Percentiles rank a stretch among this genome's conserved stretches.
These are phyloP conservation scores for Quillaja saponaria DNA, from an alignment of 306 rosid genomes.

Conservation along the genomic window DNA sequence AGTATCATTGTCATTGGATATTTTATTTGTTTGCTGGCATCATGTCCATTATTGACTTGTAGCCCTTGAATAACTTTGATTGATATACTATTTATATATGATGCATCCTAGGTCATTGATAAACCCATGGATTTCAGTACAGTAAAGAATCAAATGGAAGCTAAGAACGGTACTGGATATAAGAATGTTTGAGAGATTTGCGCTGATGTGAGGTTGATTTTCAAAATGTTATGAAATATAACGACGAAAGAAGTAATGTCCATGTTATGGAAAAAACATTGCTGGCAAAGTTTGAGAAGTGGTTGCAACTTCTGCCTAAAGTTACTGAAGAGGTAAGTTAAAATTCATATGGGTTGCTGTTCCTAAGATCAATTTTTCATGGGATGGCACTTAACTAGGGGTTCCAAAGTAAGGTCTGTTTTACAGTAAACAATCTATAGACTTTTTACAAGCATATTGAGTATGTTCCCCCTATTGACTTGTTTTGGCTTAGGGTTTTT, in stretches of 20 bases:
- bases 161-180: conserved; percentile 83
- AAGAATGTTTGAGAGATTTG: conserved; percentile 76
- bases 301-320: conserved; percentile 84
- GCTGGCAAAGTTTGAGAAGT: conserved; percentile 80
- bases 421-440: conserved; percentile 1
- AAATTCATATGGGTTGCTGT: conserved; percentile 14
- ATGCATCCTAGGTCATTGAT: conserved; percentile 70
- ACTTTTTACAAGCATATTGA: conserved; percentile 11
- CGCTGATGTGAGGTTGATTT: conserved; percentile 79
- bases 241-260: conserved; percentile 83
- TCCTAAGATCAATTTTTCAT: conserved; percentile 9
- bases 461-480: conserved; percentile 3
- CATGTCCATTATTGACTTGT: conserved; percentile 3
- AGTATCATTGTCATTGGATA: neutral
- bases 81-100: conserved; percentile 31
- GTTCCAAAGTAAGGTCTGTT: conserved; percentile 21
- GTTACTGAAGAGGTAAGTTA: conserved; percentile 77
- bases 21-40: neutral
- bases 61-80: conserved; percentile 11
- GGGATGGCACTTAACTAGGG: conserved; percentile 13
- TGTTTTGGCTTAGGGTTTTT: neutral
- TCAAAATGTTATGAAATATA: conserved; percentile 89
- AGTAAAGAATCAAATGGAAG: conserved; percentile 86
- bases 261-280: conserved; percentile 91
- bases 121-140: conserved; percentile 97